Conservation (phyloP, 2,329 filamentous ascomycete species). For the Epichloe sylvatica region DNA sequence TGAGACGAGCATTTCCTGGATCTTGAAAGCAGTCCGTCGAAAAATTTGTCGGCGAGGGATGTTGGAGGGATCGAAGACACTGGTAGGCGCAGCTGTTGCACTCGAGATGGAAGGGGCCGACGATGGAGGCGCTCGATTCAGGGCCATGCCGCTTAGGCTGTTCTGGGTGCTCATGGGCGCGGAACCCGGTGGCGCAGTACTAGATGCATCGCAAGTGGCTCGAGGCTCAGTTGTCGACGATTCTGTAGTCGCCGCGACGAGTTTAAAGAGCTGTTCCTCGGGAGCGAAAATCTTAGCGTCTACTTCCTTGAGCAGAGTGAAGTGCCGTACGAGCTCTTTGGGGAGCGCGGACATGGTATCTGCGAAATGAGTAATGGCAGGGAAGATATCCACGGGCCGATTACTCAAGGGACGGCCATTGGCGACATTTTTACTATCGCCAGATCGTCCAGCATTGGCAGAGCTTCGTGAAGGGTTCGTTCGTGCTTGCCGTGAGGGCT, state of each 20-base stretch:
- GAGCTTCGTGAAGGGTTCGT: slow-evolving; percentile 48
- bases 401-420: slow-evolving; percentile 31
- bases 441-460: slow-evolving; percentile 30
- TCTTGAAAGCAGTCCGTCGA: slow-evolving; percentile 60
- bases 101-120: slow-evolving; percentile 26
- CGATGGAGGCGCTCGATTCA: slow-evolving; percentile 22
- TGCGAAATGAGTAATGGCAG: slow-evolving; percentile 62
- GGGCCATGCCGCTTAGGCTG: slow-evolving; percentile 28
- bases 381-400: slow-evolving; percentile 53
- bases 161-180: slow-evolving; percentile 37
- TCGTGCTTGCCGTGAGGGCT: slow-evolving; percentile 51
- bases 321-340: slow-evolving; percentile 88
- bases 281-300: slow-evolving; percentile 91
- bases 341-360: slow-evolving; percentile 86
- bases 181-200: slow-evolving; percentile 27
- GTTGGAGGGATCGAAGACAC: slow-evolving; percentile 42
- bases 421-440: slow-evolving; percentile 31
- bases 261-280: slow-evolving; percentile 65
- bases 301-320: slow-evolving; percentile 90
- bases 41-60: slow-evolving; percentile 60
- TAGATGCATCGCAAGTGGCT: slow-evolving; percentile 29
- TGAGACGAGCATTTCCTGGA: slow-evolving; percentile 75
- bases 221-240: slow-evolving; percentile 33
- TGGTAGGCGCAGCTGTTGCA: slow-evolving; percentile 20
- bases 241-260: slow-evolving; percentile 52